Conservation (phyloP, 129 eudicot species). For the Chrysanthemum lavandulifolium region DNA sequence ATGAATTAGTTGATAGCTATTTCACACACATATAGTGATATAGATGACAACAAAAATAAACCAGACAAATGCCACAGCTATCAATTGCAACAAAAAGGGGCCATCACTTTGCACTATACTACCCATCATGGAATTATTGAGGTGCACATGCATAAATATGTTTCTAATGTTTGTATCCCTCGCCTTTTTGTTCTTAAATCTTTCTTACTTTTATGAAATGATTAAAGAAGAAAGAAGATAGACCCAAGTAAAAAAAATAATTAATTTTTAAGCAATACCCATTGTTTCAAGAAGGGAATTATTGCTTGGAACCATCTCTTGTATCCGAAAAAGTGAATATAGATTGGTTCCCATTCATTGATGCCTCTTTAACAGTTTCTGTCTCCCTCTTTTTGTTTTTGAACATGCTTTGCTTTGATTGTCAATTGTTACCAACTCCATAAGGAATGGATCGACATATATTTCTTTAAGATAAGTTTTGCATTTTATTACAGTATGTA, state of each 20-base stretch:
- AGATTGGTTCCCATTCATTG: slow-evolving; percentile 32
- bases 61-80: slow-evolving; percentile 53
- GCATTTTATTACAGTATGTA: neutral
- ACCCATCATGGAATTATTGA: slow-evolving; percentile 61
- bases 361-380: slow-evolving; percentile 33
- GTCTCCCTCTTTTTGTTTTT: slow-evolving; percentile 44
- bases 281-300: slow-evolving; percentile 31
- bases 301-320: slow-evolving; percentile 39
- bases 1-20: slow-evolving; percentile 31
- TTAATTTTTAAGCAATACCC: slow-evolving; percentile 40
- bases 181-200: slow-evolving; percentile 40
- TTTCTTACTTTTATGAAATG: slow-evolving; percentile 40
- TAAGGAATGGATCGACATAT: slow-evolving; percentile 20
- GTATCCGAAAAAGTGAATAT: slow-evolving; percentile 30
- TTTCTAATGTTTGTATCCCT: slow-evolving; percentile 38
- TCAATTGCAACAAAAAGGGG: slow-evolving; percentile 56
- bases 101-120: slow-evolving; percentile 48
- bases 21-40: slow-evolving; percentile 6
- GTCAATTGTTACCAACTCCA: slow-evolving; percentile 33
- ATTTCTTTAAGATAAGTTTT: slow-evolving; percentile 13
- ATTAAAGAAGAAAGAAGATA: slow-evolving; percentile 35
- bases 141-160: slow-evolving; percentile 48
- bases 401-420: slow-evolving; percentile 38
- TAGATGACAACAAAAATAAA: slow-evolving; percentile 44
- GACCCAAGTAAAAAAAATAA: slow-evolving; percentile 40